Percentiles rank a stretch among this genome's conserved stretches.
phyloP scores from a whole-genome alignment of 164 flowering plant genomes.

The Macadamia tetraphylla region DNA sequence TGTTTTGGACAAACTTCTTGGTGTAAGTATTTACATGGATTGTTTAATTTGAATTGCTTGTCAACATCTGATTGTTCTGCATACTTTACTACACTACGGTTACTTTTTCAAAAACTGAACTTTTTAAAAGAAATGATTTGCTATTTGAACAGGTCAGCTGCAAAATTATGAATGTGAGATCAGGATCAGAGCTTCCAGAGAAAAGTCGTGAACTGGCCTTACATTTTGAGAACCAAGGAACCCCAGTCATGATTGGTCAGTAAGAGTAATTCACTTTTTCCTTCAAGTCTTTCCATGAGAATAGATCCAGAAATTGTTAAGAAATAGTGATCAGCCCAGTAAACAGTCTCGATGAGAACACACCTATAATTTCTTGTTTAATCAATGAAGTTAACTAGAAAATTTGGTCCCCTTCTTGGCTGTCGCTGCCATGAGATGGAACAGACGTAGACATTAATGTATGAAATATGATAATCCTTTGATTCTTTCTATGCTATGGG shows the following conservation, averaged over 20 bases:
- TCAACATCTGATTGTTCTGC: neutral
- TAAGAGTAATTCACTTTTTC: neutral
- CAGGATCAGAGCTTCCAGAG: constrained; percentile 94
- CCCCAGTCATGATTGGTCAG: constrained; percentile 96
- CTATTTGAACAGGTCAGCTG: constrained; percentile 63
- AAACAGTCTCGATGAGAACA: no score
- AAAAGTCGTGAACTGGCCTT: constrained; percentile 88
- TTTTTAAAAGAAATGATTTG: neutral
- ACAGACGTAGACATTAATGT: no score
- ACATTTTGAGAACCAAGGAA: constrained; percentile 94
- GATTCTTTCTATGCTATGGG: no score
- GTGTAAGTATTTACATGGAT: constrained; percentile 47
- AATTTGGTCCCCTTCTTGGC: no score
- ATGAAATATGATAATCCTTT: no score
- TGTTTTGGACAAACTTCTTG: constrained; percentile 93
- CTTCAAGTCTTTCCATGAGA: no score
- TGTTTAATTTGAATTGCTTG: constrained; percentile 2
- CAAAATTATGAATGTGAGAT: constrained; percentile 87
- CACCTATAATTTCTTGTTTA: no score
- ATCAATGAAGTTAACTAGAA: no score
- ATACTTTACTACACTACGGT: neutral
- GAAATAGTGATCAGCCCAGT: no score
- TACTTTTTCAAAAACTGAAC: neutral
- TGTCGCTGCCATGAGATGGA: no score
- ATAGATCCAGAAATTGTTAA: no score